Evolutionary conservation across 2,329 filamentous ascomycete genomes (phyloP).

Genomic region (Trichophyton equinum): DNA sequence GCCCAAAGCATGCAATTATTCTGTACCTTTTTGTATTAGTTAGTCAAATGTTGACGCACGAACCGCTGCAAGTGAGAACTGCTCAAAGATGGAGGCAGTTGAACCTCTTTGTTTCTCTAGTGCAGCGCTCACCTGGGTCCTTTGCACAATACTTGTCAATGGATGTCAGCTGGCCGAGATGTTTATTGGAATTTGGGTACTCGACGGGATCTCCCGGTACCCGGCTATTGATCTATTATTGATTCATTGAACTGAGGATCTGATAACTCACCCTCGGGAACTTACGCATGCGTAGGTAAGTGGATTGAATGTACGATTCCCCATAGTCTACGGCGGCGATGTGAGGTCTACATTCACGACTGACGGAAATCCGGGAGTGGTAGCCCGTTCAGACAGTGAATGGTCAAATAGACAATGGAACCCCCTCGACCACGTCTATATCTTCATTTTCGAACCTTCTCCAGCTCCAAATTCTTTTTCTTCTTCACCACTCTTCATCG

Average conservation of each 20-base stretch:
- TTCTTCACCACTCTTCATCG: background rate
- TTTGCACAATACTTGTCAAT: background rate
- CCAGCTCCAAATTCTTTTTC: background rate
- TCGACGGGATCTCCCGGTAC: background rate
- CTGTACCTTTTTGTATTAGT: no score
- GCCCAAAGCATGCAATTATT: no score
- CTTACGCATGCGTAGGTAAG: background rate
- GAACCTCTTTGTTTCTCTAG: background rate
- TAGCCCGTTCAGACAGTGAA: background rate
- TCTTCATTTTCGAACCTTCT: background rate
- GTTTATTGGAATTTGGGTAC: background rate
- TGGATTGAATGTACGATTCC: no score
- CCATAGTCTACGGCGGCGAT: background rate
- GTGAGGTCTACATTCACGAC: conserved; percentile 1
- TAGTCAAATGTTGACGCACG: no score
- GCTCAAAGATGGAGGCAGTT: background rate
- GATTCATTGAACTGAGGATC: background rate
- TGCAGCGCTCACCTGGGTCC: background rate
- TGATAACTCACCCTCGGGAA: background rate
- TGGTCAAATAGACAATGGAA: background rate
- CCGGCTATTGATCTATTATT: background rate
- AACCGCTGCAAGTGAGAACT: no score
- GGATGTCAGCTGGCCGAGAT: background rate
- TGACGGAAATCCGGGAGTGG: background rate
- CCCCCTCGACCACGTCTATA: background rate